Base-by-base conservation (phyloP, 176 grass and related monocot species). In the Aechmea fasciata region DNA sequence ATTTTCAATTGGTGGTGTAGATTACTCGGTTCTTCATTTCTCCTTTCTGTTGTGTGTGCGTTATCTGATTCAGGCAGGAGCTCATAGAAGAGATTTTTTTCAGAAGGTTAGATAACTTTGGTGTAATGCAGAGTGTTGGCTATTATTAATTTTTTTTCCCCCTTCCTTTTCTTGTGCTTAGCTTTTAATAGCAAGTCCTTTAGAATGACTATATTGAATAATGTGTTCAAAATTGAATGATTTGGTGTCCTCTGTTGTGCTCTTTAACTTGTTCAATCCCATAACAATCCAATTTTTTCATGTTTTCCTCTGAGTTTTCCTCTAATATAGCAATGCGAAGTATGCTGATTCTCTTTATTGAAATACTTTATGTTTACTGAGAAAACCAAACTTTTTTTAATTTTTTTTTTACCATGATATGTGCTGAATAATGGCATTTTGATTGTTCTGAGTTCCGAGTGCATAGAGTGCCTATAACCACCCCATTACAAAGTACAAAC, bases 11-110 rank as follows among this genome's bases (percentile, higher is more conserved):
- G 15, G 20, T 47, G 13, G 65, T 10, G 65, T 67, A 67, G 33
- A 67, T 67, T 67, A 67, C 65, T 67, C 23, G 33, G 33, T 67
- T 67, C 33, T 67, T 10, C 65, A 47, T 67, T 67, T 49, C n/a
- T 22, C 5, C 10, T 63, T 17, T 41, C 33, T 41, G 1, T 7
- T 41, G 33, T 41, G 33, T 41, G 33, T 61, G 17, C 20, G 7
- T 9, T 61, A 19, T 10, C 15, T 61, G 55, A 61, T 18, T 61
- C 15, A 9, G 17, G 55, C 15, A 19, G 13, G 15, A 18, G 55
- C 20, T 59, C 17, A 59, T 18, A 59, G 15, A 10, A 20, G 7
- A n/a, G 15, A 17, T 2, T 67, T 15, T 67, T 66, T 67, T 67
- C 13, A 47, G 33, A 67, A 47, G 48, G 41, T 10, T 17, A 18